These are phyloP conservation scores for Sungouiella blattae DNA, from an alignment of 805 yeast species.

Conservation along the genomic window DNA sequence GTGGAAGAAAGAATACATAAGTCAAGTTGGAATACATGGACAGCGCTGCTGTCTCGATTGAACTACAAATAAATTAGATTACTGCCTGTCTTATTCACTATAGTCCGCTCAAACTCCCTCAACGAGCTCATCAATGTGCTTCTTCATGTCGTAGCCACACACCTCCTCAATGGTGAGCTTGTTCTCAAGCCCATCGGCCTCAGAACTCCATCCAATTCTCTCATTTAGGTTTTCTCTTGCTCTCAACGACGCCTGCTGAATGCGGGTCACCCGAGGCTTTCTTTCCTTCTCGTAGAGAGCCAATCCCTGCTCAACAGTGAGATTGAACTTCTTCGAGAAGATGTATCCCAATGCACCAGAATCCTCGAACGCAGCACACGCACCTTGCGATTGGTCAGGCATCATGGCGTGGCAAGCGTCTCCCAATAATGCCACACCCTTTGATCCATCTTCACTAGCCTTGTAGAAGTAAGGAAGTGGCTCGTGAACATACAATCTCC, in stretches of 20 bases:
- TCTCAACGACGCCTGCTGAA: constrained; percentile 28
- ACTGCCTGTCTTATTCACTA: neutral
- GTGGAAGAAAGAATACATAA: too few species aligned
- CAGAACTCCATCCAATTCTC: constrained; percentile 27
- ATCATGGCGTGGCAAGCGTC: constrained; percentile 9
- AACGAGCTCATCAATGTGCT: constrained; percentile 16
- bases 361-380: constrained; percentile 8
- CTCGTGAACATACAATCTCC: constrained; percentile 23
- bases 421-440: constrained; percentile 9
- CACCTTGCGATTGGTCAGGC: constrained; percentile 10
- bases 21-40: too few species aligned
- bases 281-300: constrained; percentile 22
- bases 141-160: constrained; percentile 27
- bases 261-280: constrained; percentile 25
- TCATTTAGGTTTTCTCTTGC: constrained; percentile 29
- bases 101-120: neutral
- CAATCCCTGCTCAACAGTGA: constrained; percentile 19
- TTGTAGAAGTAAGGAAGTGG: constrained; percentile 20
- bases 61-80: too few species aligned
- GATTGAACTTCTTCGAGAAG: constrained; percentile 21
- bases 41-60: too few species aligned
- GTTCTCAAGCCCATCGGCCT: constrained; percentile 11
- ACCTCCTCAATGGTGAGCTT: constrained; percentile 29
- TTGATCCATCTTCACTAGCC: constrained; percentile 16
- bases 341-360: constrained; percentile 22